A percentile compares a stretch with the other conserved stretches of the same genome.
Conservation (phyloP, 352 stramenopile species). For the Phytophthora idaei region DNA sequence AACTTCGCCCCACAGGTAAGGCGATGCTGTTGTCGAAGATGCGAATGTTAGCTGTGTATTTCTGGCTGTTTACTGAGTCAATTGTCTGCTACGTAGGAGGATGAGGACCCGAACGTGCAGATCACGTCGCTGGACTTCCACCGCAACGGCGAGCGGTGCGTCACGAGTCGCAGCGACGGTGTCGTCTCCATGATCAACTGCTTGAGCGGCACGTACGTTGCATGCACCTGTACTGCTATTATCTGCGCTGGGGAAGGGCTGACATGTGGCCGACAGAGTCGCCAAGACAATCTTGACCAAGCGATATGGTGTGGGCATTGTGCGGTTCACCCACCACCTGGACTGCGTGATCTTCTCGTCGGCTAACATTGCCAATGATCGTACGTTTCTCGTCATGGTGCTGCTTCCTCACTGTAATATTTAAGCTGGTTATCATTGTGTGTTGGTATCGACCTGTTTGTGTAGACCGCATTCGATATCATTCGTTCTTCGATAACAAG, state of each 20-base stretch:
- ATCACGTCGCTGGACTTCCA: constrained; percentile 82
- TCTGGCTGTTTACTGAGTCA: constrained; percentile 7
- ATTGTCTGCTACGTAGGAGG: constrained; percentile 36
- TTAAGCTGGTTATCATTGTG: neutral
- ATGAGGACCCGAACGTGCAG: constrained; percentile 64
- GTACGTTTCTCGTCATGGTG: constrained; percentile 38
- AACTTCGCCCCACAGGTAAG: constrained; percentile 70
- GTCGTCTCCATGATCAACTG: constrained; percentile 86
- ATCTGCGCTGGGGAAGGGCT: constrained; percentile 2
- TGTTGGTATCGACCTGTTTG: constrained; percentile 1
- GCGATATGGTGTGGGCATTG: constrained; percentile 80
- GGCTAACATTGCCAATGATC: constrained; percentile 68
- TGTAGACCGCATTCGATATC: constrained; percentile 84
- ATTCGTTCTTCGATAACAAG: constrained; percentile 90
- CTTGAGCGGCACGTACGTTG: constrained; percentile 59
- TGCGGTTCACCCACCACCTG: constrained; percentile 81
- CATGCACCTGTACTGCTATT: neutral
- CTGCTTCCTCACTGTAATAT: constrained; percentile 2
- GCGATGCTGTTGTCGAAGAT: neutral
- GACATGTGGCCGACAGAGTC: constrained; percentile 40
- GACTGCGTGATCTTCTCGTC: constrained; percentile 90
- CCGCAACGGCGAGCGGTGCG: constrained; percentile 76
- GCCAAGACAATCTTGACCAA: constrained; percentile 88
- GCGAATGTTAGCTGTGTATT: neutral
- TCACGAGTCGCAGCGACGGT: constrained; percentile 78